A percentile compares a stretch with the other conserved stretches of the same genome.
phyloP scores from a whole-genome alignment of 2,329 filamentous ascomycete species.

The Claviceps digitariae region DNA sequence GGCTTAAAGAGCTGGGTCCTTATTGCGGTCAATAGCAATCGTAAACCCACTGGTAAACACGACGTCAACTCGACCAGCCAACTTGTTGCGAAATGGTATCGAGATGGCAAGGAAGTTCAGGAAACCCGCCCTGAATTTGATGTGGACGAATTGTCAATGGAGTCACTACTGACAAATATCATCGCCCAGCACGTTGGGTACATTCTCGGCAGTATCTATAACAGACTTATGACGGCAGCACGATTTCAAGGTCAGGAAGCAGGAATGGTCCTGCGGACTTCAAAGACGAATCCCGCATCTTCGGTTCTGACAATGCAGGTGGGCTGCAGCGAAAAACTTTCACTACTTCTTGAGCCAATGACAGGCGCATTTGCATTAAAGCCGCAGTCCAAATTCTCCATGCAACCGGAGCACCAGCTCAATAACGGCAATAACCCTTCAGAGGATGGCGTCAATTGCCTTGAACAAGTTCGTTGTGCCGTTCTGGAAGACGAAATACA shows the following conservation, averaged over 20 bases:
- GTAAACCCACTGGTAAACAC: slow-evolving; percentile 24
- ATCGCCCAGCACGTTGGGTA: slow-evolving; percentile 63
- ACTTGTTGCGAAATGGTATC: slow-evolving; percentile 66
- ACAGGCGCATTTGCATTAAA: slow-evolving; percentile 64
- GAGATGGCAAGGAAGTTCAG: slow-evolving; percentile 62
- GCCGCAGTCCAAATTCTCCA: slow-evolving; percentile 44
- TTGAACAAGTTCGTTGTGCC: slow-evolving; percentile 51
- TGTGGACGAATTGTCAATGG: slow-evolving; percentile 53
- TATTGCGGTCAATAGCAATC: slow-evolving; percentile 63
- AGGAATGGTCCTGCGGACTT: slow-evolving; percentile 42
- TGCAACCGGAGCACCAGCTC: slow-evolving; percentile 48
- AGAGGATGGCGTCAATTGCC: slow-evolving; percentile 39
- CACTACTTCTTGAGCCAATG: slow-evolving; percentile 58
- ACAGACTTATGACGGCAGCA: slow-evolving; percentile 42
- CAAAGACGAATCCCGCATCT: slow-evolving; percentile 47
- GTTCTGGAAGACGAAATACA: slow-evolving; percentile 48
- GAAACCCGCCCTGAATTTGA: slow-evolving; percentile 57
- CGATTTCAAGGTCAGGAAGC: slow-evolving; percentile 50
- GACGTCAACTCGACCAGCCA: slow-evolving; percentile 35
- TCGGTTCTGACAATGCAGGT: slow-evolving; percentile 58
- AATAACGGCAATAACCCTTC: slow-evolving; percentile 45
- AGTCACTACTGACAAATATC: slow-evolving; percentile 57
- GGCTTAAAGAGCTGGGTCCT: slow-evolving; percentile 82
- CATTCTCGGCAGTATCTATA: slow-evolving; percentile 54
- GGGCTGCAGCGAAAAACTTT: slow-evolving; percentile 45